phyloP scores from a whole-genome alignment of 805 yeast species.

The Ogataea ramenticola region DNA sequence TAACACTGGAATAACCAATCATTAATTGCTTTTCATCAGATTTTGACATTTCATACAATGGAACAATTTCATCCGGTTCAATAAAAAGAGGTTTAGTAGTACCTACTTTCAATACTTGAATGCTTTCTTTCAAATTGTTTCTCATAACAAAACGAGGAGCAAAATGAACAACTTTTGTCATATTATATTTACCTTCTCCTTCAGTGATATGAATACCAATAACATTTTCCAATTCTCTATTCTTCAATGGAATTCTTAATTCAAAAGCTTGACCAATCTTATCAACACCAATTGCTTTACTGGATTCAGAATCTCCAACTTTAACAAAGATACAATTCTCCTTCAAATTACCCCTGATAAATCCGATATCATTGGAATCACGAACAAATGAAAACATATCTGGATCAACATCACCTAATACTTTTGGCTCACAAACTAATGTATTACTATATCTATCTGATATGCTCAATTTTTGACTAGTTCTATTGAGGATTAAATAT shows the following conservation, averaged over 20 bases:
- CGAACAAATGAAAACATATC: slow-evolving; percentile 79
- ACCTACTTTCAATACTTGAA: slow-evolving; percentile 64
- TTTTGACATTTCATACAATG: slow-evolving; percentile 59
- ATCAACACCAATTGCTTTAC: slow-evolving; percentile 74
- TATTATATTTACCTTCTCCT: slow-evolving; percentile 77
- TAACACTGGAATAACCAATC: slow-evolving; percentile 49
- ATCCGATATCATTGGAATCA: slow-evolving; percentile 30
- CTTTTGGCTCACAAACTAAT: slow-evolving; percentile 35
- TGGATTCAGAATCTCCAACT: slow-evolving; percentile 64
- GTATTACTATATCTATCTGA: slow-evolving; percentile 47
- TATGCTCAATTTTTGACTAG: slow-evolving; percentile 58
- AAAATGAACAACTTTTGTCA: slow-evolving; percentile 70
- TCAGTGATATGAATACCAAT: slow-evolving; percentile 71
- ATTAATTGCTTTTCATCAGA: slow-evolving; percentile 51
- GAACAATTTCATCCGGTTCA: slow-evolving; percentile 38
- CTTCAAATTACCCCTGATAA: slow-evolving; percentile 28
- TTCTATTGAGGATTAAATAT: slow-evolving; percentile 73
- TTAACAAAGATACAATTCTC: slow-evolving; percentile 60
- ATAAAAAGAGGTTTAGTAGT: slow-evolving; percentile 44
- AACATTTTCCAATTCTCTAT: slow-evolving; percentile 53
- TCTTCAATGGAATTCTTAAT: slow-evolving; percentile 36
- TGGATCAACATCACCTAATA: slow-evolving; percentile 36
- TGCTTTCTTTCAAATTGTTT: slow-evolving; percentile 48
- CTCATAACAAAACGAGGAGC: slow-evolving; percentile 77
- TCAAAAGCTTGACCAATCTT: slow-evolving; percentile 81